phyloP scores from a whole-genome alignment of 805 yeast genomes.

The Cyberlindnera bimundalis region DNA sequence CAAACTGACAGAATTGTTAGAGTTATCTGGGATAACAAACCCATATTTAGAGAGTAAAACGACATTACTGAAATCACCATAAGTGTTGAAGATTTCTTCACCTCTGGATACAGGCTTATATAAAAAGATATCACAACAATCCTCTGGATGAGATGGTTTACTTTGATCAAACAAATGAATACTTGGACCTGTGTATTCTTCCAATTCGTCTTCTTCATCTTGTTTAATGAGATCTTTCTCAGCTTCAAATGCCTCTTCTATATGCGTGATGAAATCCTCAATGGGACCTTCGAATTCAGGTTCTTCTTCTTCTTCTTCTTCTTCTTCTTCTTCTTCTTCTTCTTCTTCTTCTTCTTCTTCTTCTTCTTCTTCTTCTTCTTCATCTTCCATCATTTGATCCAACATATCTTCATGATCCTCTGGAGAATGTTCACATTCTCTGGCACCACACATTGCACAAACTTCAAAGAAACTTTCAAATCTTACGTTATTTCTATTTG shows the following conservation, averaged over 20 bases:
- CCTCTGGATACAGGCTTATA: conserved; percentile 41
- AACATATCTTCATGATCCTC: conserved; percentile 9
- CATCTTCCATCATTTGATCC: conserved; percentile 9
- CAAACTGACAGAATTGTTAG: conserved; percentile 55
- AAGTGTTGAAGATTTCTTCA: conserved; percentile 74
- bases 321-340: conserved; percentile 8
- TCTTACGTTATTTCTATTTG: conserved; percentile 57
- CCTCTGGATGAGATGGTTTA: conserved; percentile 40
- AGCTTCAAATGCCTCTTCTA: conserved; percentile 25
- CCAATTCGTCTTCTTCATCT: conserved; percentile 16
- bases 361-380: conserved; percentile 8
- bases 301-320: conserved; percentile 13
- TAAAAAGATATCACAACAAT: conserved; percentile 70
- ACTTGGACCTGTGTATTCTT: conserved; percentile 10
- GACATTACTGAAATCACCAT: conserved; percentile 71
- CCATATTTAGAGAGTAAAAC: conserved; percentile 75
- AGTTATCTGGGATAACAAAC: conserved; percentile 54
- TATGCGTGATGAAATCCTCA: conserved; percentile 29
- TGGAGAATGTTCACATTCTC: conserved; percentile 32
- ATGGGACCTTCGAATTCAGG: conserved; percentile 26
- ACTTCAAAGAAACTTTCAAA: conserved; percentile 57
- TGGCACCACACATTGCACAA: conserved; percentile 48
- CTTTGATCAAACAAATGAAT: conserved; percentile 22
- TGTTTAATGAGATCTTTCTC: conserved; percentile 19
- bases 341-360: conserved; percentile 14